Base-by-base conservation (phyloP, 139 green algal species). In the Coccomyxa sp. region DNA sequence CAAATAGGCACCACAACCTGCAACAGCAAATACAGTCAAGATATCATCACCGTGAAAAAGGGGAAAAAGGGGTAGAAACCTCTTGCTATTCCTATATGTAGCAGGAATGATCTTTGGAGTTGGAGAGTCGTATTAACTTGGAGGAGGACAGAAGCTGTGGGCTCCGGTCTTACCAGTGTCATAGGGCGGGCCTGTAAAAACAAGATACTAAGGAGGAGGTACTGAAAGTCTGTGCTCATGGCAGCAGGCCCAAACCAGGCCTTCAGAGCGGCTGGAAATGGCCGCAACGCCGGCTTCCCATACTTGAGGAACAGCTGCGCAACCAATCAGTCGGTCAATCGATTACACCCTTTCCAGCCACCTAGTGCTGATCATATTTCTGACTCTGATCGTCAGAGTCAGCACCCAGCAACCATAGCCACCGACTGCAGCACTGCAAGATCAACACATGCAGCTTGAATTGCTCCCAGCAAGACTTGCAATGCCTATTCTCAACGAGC, bases 141-240 rank as follows among this genome's bases (percentile, higher is more conserved):
- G 21, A n/a, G 63, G 21, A 28, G 63, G 63, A 25, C 63, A 71
- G 63, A 3, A 14, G 63, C 18, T 25, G 18, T 21, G 9, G 4
- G 21, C 18, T 21, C 9, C 1, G 17, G 60, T 13, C 82, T 13
- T 67, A 89, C 74, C 76, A 89, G 23, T 21, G 63, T 68, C 17
- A 84, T 84, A 15, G 82, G 84, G 13, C 81, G 67, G n/a, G 58
- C 63, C 12, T 66, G 77, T 31, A 89, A 75, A 30, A 89, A 87
- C 21, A 89, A 38, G 16, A 84, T 27, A 21, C 31, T 76, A 0
- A 90, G 77, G 60, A 87, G 74, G 21, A 76, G 23, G 74, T 90
- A 90, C 77, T 90, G 86, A 68, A 84, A 81, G 66, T 90, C 84
- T 57, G 86, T 90, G 32, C 80, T 86, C 18, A 21, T n/a, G 27